Conservation (phyloP, 345 rosid species). For the Toxicodendron radicans region DNA sequence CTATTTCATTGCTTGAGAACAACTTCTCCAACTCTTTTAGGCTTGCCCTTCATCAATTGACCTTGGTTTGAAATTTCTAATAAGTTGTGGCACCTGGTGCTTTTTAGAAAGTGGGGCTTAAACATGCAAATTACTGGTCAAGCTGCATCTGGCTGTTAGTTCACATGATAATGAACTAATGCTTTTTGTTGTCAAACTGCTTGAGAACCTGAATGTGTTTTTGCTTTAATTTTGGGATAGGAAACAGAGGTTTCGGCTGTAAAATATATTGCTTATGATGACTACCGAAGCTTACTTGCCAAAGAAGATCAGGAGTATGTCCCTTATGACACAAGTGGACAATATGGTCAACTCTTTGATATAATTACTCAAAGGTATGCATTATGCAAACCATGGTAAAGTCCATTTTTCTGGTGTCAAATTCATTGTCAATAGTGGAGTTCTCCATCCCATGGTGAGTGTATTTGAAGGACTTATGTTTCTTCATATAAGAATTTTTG, state of each 20-base stretch:
- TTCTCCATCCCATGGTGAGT: neutral
- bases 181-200: slow-evolving; percentile 3
- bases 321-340: slow-evolving; percentile 70
- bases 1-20: neutral
- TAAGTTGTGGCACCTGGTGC: neutral
- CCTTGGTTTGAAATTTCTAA: neutral
- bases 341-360: slow-evolving; percentile 73
- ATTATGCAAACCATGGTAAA: neutral
- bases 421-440: neutral
- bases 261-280: slow-evolving; percentile 61
- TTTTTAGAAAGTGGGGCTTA: neutral
- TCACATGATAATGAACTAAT: neutral
- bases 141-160: neutral
- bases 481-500: neutral
- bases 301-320: slow-evolving; percentile 75
- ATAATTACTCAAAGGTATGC: slow-evolving; percentile 68
- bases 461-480: neutral
- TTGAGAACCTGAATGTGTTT: slow-evolving; percentile 20
- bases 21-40: neutral
- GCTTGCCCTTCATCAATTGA: neutral
- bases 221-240: slow-evolving; percentile 37
- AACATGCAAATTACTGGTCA: slow-evolving; percentile 11
- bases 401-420: slow-evolving; percentile 5
- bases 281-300: slow-evolving; percentile 61
- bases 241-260: slow-evolving; percentile 89